Conservation (phyloP, 805 yeast genomes). For the Ogataea parapolymorpha region DNA sequence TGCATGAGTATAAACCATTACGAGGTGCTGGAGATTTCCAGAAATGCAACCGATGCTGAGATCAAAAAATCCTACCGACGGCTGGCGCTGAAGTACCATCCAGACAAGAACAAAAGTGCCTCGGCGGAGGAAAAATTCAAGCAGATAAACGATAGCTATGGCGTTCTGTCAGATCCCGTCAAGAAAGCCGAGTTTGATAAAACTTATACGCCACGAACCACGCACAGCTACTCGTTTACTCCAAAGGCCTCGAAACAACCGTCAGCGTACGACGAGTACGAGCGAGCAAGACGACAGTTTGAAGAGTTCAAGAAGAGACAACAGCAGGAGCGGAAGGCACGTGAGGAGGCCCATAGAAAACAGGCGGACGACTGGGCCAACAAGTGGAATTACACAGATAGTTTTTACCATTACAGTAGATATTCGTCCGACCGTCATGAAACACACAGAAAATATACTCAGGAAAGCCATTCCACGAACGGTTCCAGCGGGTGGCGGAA, state of each 20-base stretch:
- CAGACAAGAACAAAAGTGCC: conserved; percentile 66
- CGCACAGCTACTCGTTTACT: conserved; percentile 2
- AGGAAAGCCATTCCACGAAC: conserved; percentile 9
- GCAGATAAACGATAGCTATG: conserved; percentile 85
- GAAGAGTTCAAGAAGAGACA: conserved; percentile 20
- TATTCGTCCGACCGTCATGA: not conserved
- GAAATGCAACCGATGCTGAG: conserved; percentile 51
- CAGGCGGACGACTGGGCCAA: conserved; percentile 9
- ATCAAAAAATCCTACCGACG: conserved; percentile 78
- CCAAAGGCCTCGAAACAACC: conserved; percentile 1
- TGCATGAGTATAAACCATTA: conserved; percentile 44
- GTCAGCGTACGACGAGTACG: conserved; percentile 20
- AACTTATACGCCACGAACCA: conserved; percentile 5
- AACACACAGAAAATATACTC: not conserved
- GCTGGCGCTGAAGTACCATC: conserved; percentile 70
- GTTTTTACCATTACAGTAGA: conserved; percentile 11
- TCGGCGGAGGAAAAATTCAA: conserved; percentile 82
- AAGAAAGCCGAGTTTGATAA: conserved; percentile 60
- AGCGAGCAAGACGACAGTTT: conserved; percentile 22
- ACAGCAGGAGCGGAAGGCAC: conserved; percentile 13
- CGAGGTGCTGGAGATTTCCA: conserved; percentile 53
- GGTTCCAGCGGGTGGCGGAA: conserved; percentile 16
- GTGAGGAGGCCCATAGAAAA: conserved; percentile 11
- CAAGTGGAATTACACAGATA: conserved; percentile 11
- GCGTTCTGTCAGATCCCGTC: conserved; percentile 63